Base-by-base conservation (phyloP, 78 protist genomes). In the Tieghemostelium lacteum region DNA sequence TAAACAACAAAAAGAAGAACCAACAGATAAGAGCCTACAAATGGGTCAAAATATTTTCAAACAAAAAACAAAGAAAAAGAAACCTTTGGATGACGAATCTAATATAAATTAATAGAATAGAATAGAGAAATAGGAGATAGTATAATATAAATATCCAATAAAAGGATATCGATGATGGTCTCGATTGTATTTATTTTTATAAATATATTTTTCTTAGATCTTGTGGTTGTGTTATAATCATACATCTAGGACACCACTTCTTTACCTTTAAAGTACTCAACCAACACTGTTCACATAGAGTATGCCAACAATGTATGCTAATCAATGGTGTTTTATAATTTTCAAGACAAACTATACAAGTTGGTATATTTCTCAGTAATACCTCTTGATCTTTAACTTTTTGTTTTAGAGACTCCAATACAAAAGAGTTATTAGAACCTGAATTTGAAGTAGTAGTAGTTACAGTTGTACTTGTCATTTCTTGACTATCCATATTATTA, bases 281-380 rank as follows among this genome's bases (percentile, higher is more conserved):
- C 95, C 95, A 93, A 73, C 95, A 93, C 33, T 86, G 75, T 45
- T 86, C 93, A 54, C 95, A 93, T 31, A 86, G 92, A 3, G 85
- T 92, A 26, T 93, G 95, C 95, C 95, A 93, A 49, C 95, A 93
- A 20, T 85, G 34, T 17, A 85, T 67, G 28, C 92, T 77, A n/a
- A 52, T 80, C 29, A 93, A 40, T 6, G 95, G 95, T 49, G 26
- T 33, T 34, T 45, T 71, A 42, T 92, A 92, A 10, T 67, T 6
- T 3, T 58, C 62, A 54, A 92, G 10, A 65, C 95, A 92, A 24
- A 92, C 65, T 40, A 92, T 62, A 77, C 95, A 92, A 61, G 26
- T 64, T 33, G 76, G 95, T n/a, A 39, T 52, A 71, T 64, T 62
- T 63, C 31, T 22, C n/a, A 73, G 5, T 45, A 69, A 20, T 58